Percentiles rank a stretch among this genome's conserved stretches.
Conservation (phyloP, 2,329 filamentous ascomycete genomes). For the Penicillium fuscoglaucum region DNA sequence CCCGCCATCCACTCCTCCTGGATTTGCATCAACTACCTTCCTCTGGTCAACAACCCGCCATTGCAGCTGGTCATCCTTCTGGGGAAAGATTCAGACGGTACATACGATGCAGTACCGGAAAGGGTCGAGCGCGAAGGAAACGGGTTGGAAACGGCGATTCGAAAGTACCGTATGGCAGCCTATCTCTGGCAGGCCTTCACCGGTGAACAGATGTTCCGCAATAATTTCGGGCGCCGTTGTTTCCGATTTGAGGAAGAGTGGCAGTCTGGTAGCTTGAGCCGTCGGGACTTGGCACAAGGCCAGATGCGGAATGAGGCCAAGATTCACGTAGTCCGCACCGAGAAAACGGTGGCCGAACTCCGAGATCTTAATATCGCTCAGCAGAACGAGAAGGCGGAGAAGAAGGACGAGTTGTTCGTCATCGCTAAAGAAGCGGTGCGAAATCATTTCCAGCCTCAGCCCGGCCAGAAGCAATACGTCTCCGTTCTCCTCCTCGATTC, state of each 20-base stretch:
- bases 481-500: constrained; percentile 83
- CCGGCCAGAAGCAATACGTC: constrained; percentile 83
- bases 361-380: constrained; percentile 75
- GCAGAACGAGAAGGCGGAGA: constrained; percentile 68
- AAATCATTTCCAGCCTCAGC: constrained; percentile 70
- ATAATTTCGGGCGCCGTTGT: constrained; percentile 78
- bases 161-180: constrained; percentile 91
- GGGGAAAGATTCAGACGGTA: constrained; percentile 82
- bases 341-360: constrained; percentile 83
- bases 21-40: constrained; percentile 82
- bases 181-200: constrained; percentile 98
- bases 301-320: constrained; percentile 88
- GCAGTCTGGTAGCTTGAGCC: constrained; percentile 77
- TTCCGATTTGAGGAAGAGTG: constrained; percentile 96
- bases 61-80: constrained; percentile 86
- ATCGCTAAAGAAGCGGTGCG: constrained; percentile 77
- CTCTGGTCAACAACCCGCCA: constrained; percentile 74
- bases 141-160: constrained; percentile 72
- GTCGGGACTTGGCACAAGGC: constrained; percentile 68
- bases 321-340: constrained; percentile 77
- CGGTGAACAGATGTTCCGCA: constrained; percentile 90
- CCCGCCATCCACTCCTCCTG: constrained; percentile 71
- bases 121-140: constrained; percentile 79
- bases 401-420: constrained; percentile 71
- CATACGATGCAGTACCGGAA: constrained; percentile 78